phyloP scores from a whole-genome alignment of 768 basidiomycete species.

The Strobilomyces confusus region DNA sequence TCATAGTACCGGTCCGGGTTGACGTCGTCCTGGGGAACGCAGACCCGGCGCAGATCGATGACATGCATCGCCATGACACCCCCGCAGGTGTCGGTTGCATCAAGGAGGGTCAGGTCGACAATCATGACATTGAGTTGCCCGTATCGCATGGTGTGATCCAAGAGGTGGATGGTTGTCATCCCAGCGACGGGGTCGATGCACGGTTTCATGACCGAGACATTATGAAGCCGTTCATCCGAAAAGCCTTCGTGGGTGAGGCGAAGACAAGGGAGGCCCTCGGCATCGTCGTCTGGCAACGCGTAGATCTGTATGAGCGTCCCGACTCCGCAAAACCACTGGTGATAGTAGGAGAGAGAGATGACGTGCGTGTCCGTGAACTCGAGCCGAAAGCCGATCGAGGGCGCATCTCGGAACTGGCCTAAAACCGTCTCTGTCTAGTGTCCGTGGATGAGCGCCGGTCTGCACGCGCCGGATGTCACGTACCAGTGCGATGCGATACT shows the following conservation, averaged over 20 bases:
- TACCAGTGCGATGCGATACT: not conserved
- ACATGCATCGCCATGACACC: not conserved
- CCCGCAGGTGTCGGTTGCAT: not conserved
- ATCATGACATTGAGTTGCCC: not conserved
- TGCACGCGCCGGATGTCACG: not conserved
- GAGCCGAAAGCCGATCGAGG: not conserved
- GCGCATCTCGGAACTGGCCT: not conserved
- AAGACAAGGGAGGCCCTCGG: not conserved
- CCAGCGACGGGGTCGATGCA: not conserved
- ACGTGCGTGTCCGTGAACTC: not conserved
- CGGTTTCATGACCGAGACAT: not conserved
- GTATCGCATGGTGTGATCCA: not conserved
- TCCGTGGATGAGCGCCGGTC: not conserved
- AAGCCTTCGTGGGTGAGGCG: not conserved
- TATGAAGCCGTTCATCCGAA: accelerated
- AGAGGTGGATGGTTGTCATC: not conserved
- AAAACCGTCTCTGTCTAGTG: not conserved
- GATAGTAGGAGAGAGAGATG: not conserved
- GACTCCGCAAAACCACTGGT: not conserved
- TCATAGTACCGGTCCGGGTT: not conserved
- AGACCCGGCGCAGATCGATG: not conserved
- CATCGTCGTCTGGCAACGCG: not conserved
- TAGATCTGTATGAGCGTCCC: not conserved
- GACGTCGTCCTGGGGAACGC: not conserved
- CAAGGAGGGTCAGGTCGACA: not conserved